Percentiles rank a stretch among this genome's conserved stretches.
These are phyloP conservation scores for Grigorovia humatica DNA, from an alignment of 805 yeast species.

Conservation along the genomic window DNA sequence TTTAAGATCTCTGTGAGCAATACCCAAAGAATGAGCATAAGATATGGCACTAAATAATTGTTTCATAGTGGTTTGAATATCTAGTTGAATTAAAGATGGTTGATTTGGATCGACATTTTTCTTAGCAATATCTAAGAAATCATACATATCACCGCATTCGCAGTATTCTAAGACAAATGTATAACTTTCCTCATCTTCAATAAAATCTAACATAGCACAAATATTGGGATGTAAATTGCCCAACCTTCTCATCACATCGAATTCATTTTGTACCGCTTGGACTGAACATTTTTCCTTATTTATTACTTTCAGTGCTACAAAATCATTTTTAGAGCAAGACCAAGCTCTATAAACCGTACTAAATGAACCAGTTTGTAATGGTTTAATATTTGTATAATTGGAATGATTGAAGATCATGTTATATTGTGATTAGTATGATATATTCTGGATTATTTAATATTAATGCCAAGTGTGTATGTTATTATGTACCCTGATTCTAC, in stretches of 20 bases:
- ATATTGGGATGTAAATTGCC: slow-evolving; percentile 40
- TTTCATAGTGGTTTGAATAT: slow-evolving; percentile 32
- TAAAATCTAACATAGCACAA: slow-evolving; percentile 47
- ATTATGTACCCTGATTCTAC: too few species aligned
- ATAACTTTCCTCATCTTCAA: slow-evolving; percentile 43
- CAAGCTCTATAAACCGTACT: slow-evolving; percentile 26
- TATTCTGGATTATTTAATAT: too few species aligned
- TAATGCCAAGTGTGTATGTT: too few species aligned
- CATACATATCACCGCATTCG: slow-evolving; percentile 58
- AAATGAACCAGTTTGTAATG: slow-evolving; percentile 26
- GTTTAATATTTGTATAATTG: slow-evolving; percentile 14
- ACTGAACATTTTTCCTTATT: slow-evolving; percentile 13
- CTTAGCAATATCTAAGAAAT: slow-evolving; percentile 28
- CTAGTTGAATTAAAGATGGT: slow-evolving; percentile 11
- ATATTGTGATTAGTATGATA: too few species aligned
- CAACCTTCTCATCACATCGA: slow-evolving; percentile 30
- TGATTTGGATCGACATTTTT: slow-evolving; percentile 8
- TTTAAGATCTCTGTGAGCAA: slow-evolving; percentile 63
- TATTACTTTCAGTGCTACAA: slow-evolving; percentile 25
- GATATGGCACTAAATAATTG: slow-evolving; percentile 44
- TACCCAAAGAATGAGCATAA: slow-evolving; percentile 46
- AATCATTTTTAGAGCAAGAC: slow-evolving; percentile 10
- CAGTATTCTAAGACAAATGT: slow-evolving; percentile 59
- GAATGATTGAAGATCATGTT: background rate
- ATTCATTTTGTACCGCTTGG: slow-evolving; percentile 15